Evolutionary conservation across 495 filamentous ascomycete genomes (phyloP), one percentile per base, ranked within the genome.

Genomic region (Xylaria intraflava): DNA sequence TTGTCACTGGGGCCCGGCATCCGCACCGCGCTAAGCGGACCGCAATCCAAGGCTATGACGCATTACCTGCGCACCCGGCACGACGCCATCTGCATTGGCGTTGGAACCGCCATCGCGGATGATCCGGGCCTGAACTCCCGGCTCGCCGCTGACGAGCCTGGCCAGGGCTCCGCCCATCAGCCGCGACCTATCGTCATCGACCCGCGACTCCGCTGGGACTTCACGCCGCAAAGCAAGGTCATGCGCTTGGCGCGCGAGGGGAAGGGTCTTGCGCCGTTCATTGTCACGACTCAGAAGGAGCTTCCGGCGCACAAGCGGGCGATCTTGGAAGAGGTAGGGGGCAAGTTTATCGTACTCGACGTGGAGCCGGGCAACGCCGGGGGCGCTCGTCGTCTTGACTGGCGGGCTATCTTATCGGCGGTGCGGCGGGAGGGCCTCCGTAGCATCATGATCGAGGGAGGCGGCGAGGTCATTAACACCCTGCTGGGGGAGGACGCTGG

Each of bases 401-500:
- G 89, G 89, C 69, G 69, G 39, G 72, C 72, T 35, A 74, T 95
- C 20, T 67, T 93, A 10, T 65, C 68, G 31, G 73, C 71, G 19
- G 62, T 92, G 12, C 68, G 67, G 43, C 68, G 69, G 7, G 74
- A 86, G 52, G 84, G 85, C 0, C 70, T 94, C 51, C 72, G 77
- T 22, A 92, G 88, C 59, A 77, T 95, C 24, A 95, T 95, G 90
- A 76, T 95, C 35, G 90, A 95, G 68, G 90, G 90, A 0, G 90
- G 90, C 14, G 89, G 81, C 3, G 77, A 77, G 17, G 80, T 95
- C 43, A 84, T 95, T 59, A 88, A 87, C 60, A 80, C 85, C 46
- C 72, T 96, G 12, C 71, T 96, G 16, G 68, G 73, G 14, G 75
- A 79, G 47, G 82, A 87, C 54, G 69, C 78, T n/a, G 63, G 67